Evolutionary conservation across 2,329 filamentous ascomycete genomes (phyloP), one percentile per base, ranked within the genome.

Genomic region (Talaromyces atroroseus): DNA sequence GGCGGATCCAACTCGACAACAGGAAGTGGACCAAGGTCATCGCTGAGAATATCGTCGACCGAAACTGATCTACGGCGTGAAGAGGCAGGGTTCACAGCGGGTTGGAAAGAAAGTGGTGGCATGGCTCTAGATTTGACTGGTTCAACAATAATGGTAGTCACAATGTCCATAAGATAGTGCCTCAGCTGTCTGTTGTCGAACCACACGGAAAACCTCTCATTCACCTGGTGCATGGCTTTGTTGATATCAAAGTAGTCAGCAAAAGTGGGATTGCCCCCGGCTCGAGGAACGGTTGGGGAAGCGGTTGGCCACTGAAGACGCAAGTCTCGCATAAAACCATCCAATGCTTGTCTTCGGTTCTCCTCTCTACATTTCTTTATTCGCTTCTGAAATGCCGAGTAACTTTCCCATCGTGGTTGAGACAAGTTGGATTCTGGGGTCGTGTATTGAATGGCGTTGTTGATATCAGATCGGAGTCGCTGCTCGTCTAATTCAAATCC

Each of bases 121-220:
- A 57, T 49, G 14, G 32, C 23, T 14, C 62, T 18, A 42, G 12
- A 18, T 18, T 58, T 50, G 32, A 58, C 45, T n/a, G 45, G 16
- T 36, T 61, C 55, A 12, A 8, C n/a, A 24, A 26, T 34, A 16
- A 61, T 52, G 14, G 57, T 26, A 45, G 24, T 34, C 32, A 51
- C 23, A 51, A 66, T 54, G 18, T 52, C 20, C 11, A 48, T 11
- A 8, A 71, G 54, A 52, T 70, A 70, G 3, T 55, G 3, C 18
- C 52, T 24, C 32, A 71, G 62, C 5, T 61, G 51, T 12, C 50
- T 46, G 49, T 71, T 71, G 20, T 66, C 55, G 47, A 59, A 64
- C 65, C 67, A 70, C 2, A n/a, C 52, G n/a, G 47, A 21, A 26
- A 67, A 65, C 6, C 38, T 56, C 16, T n/a, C 5, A 4, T 42